Evolutionary conservation across 495 filamentous ascomycete species (phyloP), one percentile per base, ranked within the genome.

Genomic region (Letharia lupina): DNA sequence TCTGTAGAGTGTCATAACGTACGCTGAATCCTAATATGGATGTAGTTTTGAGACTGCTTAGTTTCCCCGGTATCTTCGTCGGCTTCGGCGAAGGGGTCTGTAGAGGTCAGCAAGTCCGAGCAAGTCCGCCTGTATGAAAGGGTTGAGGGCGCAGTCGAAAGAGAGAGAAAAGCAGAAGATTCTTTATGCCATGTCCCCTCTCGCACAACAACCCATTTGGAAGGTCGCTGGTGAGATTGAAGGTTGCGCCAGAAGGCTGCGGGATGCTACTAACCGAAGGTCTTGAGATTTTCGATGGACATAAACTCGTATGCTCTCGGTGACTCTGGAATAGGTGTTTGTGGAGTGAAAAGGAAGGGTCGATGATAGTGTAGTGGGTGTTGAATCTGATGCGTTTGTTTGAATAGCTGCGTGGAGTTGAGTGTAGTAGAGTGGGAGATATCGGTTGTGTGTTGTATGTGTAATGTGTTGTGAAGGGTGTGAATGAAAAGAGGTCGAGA

Each of bases 1-100:
- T 16, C 15, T n/a, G 41, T 33, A 44, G 11, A 28, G 15, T 12
- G 23, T 20, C 31, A 63, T 0, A 35, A 89, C 91, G 74, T 87
- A 98, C 94, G 94, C 80, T 98, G 94, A 78, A 98, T 98, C 79
- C 94, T 92, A 78, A 98, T 98, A 83, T 98, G 95, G 81, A 98
- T 96, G 77, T 98, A 96, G 80, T 96, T 95, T 80, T 96, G 91
- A 79, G 91, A 89, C 83, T 95, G 89, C 77, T 87, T 87, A 71
- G 86, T 88, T 79, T 94, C 89, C 82, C 91, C 92, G 78, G 90
- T 91, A 81, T 94, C 91, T 86, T 96, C 93, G 90, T 98, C 94
- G 88, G 93, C 95, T 90, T 98, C 94, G 88, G 94, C 94, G 93
- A 98, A 98, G 89, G 94, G 94, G 89, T 98, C 93, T 96, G 77